Conservation (phyloP, 331 rosid species). For the Pyracantha coccinea region DNA sequence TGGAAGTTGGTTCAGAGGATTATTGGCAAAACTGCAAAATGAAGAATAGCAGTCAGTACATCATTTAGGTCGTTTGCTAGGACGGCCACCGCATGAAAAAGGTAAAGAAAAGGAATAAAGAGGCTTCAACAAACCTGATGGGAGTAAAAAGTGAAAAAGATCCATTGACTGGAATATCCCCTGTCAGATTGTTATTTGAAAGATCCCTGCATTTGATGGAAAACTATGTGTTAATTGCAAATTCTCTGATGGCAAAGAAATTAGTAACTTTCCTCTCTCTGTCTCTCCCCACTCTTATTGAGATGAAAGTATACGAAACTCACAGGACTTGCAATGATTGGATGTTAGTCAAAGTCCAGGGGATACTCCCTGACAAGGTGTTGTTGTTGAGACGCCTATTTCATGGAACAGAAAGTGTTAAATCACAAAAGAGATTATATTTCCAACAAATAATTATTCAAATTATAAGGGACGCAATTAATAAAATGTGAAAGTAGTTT, state of each 20-base stretch:
- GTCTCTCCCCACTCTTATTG: not conserved
- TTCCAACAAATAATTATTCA: not conserved
- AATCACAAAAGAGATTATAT: not conserved
- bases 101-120: not conserved
- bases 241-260: conserved; percentile 1
- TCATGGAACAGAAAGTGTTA: conserved; percentile 14
- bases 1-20: accelerated
- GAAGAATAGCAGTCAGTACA: conserved; percentile 11
- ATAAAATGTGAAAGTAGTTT: not conserved
- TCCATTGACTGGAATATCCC: conserved; percentile 58
- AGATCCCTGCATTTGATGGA: conserved; percentile 56
- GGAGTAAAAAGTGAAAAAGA: conserved; percentile 86
- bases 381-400: conserved; percentile 96
- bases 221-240: conserved; percentile 1
- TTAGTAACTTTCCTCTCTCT: not conserved
- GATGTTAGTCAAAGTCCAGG: conserved; percentile 41
- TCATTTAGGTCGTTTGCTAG: not conserved
- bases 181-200: conserved; percentile 53
- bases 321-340: conserved; percentile 77
- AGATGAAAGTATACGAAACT: conserved; percentile 30
- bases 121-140: conserved; percentile 47
- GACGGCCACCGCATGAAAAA: conserved; percentile 3
- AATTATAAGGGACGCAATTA: not conserved
- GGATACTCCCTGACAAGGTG: conserved; percentile 51
- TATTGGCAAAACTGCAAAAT: conserved; percentile 45